Conservation (phyloP, 2,329 filamentous ascomycete species). For the Fusarium sp. region DNA sequence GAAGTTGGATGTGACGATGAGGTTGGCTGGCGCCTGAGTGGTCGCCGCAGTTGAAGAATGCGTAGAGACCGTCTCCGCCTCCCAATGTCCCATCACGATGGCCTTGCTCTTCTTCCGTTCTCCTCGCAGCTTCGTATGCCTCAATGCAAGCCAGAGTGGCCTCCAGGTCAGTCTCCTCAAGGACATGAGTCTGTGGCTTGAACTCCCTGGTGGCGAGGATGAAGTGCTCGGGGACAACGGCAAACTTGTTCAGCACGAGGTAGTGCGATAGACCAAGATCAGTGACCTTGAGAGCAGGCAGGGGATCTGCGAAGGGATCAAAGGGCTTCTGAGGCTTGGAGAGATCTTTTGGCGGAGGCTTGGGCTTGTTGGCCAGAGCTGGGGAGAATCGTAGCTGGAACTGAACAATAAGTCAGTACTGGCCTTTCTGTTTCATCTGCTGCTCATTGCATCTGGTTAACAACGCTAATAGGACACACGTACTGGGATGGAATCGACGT, state of each 20-base stretch:
- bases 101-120: conserved; percentile 5
- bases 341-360: conserved; percentile 55
- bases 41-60: conserved; percentile 79
- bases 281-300: conserved; percentile 67
- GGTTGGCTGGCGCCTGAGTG: conserved; percentile 80
- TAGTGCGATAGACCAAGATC: conserved; percentile 69
- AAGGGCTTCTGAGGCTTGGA: conserved; percentile 58
- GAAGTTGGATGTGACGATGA: conserved; percentile 80
- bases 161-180: conserved; percentile 73
- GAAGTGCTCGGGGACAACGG: conserved; percentile 79
- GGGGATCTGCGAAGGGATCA: conserved; percentile 77
- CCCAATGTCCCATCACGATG: conserved; percentile 12
- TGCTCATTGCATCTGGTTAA: not conserved
- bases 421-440: not conserved
- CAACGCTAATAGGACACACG: conserved; percentile 28
- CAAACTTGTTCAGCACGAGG: conserved; percentile 83
- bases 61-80: conserved; percentile 64
- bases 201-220: conserved; percentile 78
- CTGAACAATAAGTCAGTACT: conserved; percentile 56
- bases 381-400: conserved; percentile 83
- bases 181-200: conserved; percentile 74
- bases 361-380: conserved; percentile 77
- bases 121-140: conserved; percentile 62
- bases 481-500: conserved; percentile 61
- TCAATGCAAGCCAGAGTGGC: conserved; percentile 74